Evolutionary conservation across 768 basidiomycete genomes (phyloP), one percentile per base, ranked within the genome.

Genomic region (Boletales sp.): DNA sequence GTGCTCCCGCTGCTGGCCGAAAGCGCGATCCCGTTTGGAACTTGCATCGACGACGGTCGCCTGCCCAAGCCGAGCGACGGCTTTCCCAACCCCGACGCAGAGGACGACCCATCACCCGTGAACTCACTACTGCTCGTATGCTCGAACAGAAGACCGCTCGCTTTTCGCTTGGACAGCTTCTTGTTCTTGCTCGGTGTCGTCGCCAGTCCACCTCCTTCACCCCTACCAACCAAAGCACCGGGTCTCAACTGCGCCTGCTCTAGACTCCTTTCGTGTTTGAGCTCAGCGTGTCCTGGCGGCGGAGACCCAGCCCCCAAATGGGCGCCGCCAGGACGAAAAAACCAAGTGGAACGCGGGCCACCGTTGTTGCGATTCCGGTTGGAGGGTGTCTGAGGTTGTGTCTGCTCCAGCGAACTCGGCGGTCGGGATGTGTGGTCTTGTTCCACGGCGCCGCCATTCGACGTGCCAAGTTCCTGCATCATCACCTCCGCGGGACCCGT

Each of bases 261-360:
- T 10, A 63, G 48, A 51, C 69, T 62, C 51, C 56, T 66, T 53
- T 66, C 62, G 12, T 59, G 60, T 29, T 59, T 69, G 53, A 72
- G 56, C 13, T 68, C 69, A 56, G 56, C 55, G 45, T 52, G 51
- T 34, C 59, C 56, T 43, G 68, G 72, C 70, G 72, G 69, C 66
- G 74, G 69, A 59, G 72, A 72, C 61, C 72, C 74, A 61, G 74
- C 61, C 62, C 73, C 73, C 45, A 38, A 72, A 62, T 51, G 75
- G 67, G 66, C 68, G 73, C 74, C 75, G 57, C 69, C 68, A 64
- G 68, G 61, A 29, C 76, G 77, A 78, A 78, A 78, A 78, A 79
- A 79, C 77, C 77, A 79, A 19, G 60, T 54, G 11, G 65, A 43
- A 11, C 62, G 57, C n/a, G 52, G 19, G 41, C 47, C 59, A 8